Base-by-base conservation (phyloP, 805 yeast genomes). In the Starmerella vitae region DNA sequence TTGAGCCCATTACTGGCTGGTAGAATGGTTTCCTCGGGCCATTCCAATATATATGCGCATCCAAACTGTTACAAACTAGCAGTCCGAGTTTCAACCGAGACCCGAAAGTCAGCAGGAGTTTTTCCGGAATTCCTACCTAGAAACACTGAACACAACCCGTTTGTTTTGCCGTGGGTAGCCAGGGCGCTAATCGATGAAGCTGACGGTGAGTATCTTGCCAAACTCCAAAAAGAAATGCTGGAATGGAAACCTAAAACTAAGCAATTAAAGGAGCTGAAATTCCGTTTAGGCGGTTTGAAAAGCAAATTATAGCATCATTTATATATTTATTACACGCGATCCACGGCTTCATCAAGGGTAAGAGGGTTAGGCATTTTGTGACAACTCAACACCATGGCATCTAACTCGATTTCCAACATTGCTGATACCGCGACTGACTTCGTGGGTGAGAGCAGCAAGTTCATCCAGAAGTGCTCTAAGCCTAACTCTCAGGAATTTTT, bases 11-110 rank as follows among this genome's bases (percentile, higher is more conserved):
- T 82, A 0, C 59, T 80, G 45, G 91, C 93, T 0, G 98, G 98
- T 0, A 80, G 94, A 1, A 63, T 91, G 38, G 88, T 95, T 0
- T 95, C 96, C 3, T 86, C 91, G 6, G 98, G 98, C 0, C 98
- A 88, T 57, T 85, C 96, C 0, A 78, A 71, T 46, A 75, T 91
- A 20, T 88, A 88, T 58, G 79, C 81, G 51, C 94, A 83, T 47
- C 73, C 76, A 3, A 71, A 76, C 40, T 97, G 91, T 1, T 88
- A 88, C 55, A 82, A 76, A 47, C 55, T 82, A 44, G 95, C 91
- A 0, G 52, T 86, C 30, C 69, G 75, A 43, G 78, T 80, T 54
- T 71, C 82, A 1, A 59, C 86, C 18, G 85, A 6, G 71, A n/a
- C n/a, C n/a, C n/a, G n/a, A n/a, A n/a, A n/a, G n/a, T n/a, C n/a